Evolutionary conservation across 192 early-diverging fungal species (phyloP), one percentile per base, ranked within the genome.

Genomic region (Lobosporangium transversale): DNA sequence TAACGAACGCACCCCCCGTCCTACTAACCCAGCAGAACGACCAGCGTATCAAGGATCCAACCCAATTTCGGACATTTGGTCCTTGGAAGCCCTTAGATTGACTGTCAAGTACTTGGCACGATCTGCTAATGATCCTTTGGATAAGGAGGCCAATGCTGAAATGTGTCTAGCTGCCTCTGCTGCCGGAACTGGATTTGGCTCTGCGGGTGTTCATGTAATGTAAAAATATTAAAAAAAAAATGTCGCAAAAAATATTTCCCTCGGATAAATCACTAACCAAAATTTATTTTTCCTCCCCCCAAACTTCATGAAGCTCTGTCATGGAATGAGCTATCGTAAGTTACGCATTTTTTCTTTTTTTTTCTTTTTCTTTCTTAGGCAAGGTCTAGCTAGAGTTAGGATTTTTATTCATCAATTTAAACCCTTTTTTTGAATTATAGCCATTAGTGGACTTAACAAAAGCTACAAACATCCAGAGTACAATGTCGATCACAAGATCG

Each of bases 31-130:
- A 35, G 86, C 92, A 17, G 78, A 87, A 42, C 89, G 95, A 51
- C 95, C 95, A 10, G 93, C 95, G 2, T 96, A 96, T 80, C 93
- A 96, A 79, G 95, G 95, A 24, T 89, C 93, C 40, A 96, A 96
- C 76, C 95, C 95, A 7, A 96, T 96, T 80, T 90, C 88, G 66
- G 95, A 96, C 62, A 88, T 96, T 47, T 96, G 95, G 95, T 94
- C 93, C 1, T 64, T 90, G 11, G 87, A 88, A 66, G 91, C 91
- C 8, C 76, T 96, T 63, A 83, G 83, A 45, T 91, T 96, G 90
- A 92, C 92, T 8, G 87, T 92, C 54, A 82, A 93, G 53, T 90
- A 93, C 50, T 73, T 96, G 49, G 91, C 89, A 10, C 83, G 89
- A 43, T 89, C 91, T 6, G 92, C 93, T 21, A 84, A 82, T 14